Evolutionary conservation across 306 rosid genomes (phyloP), one percentile per base, ranked within the genome.

Genomic region (Medicago lupulina): DNA sequence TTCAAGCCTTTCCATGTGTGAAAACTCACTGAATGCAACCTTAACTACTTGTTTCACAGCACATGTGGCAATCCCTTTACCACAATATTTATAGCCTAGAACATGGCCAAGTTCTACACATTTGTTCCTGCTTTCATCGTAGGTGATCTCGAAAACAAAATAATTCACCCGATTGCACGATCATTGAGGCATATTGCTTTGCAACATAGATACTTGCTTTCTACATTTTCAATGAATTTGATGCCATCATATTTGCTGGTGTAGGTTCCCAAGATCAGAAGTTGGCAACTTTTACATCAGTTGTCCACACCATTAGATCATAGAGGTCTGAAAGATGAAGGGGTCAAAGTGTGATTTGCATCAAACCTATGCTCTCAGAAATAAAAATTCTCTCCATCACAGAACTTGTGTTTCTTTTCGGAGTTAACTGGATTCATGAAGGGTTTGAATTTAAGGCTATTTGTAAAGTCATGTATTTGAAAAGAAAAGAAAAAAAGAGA

Each of bases 1-100:
- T 73, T 91, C 98, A 40, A 93, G 44, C 73, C 97, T 87, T 77
- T 84, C 94, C 88, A 93, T 36, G 19, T 86, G 64, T 8, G 82
- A 46, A 67, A 85, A 75, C 21, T 91, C 96, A 9, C 1, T 44
- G n/a, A 91, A 93, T 8, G 84, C 87, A 38, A 21, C 70, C 74
- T 84, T 78, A 12, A 60, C 71, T 61, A 61, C 88, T 81, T 84
- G 50, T 65, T 84, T 89, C 77, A 91, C 97, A 40, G 82, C 98
- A 61, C 34, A 11, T 0, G 93, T 84, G 3, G 66, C 85, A 53
- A 93, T 82, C 81, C 97, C 98, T 79, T 80, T 91, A 14, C 92
- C 2, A 97, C 93, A 89, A 17, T 74, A 84, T 11, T 76, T 75
- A 14, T 82, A 86, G 2, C 86, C 93, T 55, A 93, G 7, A 7